These are phyloP conservation scores for Raffaelea ambrosiae DNA, from an alignment of 2,329 filamentous ascomycete genomes.

Conservation along the genomic window DNA sequence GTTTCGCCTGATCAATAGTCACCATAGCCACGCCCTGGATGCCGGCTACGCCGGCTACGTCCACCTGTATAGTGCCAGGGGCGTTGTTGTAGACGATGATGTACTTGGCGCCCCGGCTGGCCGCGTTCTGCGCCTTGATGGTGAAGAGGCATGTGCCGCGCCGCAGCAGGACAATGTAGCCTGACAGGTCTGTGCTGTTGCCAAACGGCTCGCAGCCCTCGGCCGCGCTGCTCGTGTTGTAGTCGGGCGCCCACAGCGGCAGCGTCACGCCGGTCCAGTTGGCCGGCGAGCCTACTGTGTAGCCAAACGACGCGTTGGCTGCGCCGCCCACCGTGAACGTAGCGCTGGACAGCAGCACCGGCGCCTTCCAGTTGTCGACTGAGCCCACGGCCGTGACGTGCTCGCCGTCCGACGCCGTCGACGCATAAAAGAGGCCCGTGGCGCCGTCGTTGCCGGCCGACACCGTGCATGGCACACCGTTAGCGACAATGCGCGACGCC, in stretches of 20 bases:
- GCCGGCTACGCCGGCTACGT: constrained; percentile 20
- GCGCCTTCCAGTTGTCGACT: constrained; percentile 36
- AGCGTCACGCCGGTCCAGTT: constrained; percentile 37
- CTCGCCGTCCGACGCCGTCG: constrained; percentile 37
- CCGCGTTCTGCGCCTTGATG: constrained; percentile 44
- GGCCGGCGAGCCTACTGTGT: constrained; percentile 29
- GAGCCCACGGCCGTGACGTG: constrained; percentile 40
- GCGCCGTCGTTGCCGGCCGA: constrained; percentile 41
- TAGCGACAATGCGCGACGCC: constrained; percentile 28
- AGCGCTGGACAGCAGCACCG: constrained; percentile 32
- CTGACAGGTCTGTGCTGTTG: constrained; percentile 44
- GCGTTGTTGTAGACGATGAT: constrained; percentile 54
- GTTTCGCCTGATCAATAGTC: constrained; percentile 28
- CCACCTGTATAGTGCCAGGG: constrained; percentile 22
- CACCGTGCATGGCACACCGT: constrained; percentile 37
- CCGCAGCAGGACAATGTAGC: constrained; percentile 50
- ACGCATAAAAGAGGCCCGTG: constrained; percentile 39
- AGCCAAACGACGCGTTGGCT: constrained; percentile 29
- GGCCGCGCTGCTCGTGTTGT: constrained; percentile 36
- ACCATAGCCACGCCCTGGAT: constrained; percentile 33
- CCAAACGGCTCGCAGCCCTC: constrained; percentile 42
- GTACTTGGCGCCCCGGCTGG: constrained; percentile 48
- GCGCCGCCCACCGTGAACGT: constrained; percentile 28
- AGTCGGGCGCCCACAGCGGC: constrained; percentile 40
- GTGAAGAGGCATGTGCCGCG: constrained; percentile 49